phyloP scores from a whole-genome alignment of 23 red algal genomes.

The Cyanidiococcus yangmingshanensis region DNA sequence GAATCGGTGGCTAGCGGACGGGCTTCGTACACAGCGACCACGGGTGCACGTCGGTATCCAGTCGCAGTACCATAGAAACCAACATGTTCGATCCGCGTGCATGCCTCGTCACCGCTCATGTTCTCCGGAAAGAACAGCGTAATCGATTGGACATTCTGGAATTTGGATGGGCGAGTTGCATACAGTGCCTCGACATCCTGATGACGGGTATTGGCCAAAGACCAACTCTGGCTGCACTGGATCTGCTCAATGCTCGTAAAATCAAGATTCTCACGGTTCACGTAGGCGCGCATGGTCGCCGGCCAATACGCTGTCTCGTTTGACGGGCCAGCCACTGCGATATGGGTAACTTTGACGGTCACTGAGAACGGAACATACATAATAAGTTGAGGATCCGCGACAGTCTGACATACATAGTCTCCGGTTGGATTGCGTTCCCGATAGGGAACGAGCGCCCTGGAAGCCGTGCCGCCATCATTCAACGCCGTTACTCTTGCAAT shows the following conservation, averaged over 20 bases:
- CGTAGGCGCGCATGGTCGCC: conserved; percentile 3
- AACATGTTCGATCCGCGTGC: neutral
- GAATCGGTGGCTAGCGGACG: conserved; percentile 13
- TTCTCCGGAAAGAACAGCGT: conserved; percentile 18
- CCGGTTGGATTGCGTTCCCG: neutral
- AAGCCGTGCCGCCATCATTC: neutral
- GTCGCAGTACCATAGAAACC: neutral
- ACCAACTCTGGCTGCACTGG: neutral
- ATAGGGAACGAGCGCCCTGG: neutral
- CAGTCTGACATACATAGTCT: neutral
- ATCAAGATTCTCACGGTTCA: conserved; percentile 3
- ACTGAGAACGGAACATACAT: neutral
- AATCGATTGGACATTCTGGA: neutral
- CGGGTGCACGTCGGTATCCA: neutral
- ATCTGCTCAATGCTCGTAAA: conserved; percentile 6
- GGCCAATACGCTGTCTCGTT: neutral
- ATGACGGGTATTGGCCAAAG: neutral
- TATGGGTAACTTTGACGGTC: neutral
- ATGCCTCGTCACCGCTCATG: neutral
- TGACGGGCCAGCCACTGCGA: neutral
- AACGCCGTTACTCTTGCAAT: neutral
- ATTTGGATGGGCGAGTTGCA: neutral
- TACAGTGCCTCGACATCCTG: neutral
- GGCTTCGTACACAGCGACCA: conserved; percentile 3
- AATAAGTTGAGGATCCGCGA: neutral